Conservation (phyloP, 1,139 yeast genomes). For the Kurtzmaniella quercitrusa region DNA sequence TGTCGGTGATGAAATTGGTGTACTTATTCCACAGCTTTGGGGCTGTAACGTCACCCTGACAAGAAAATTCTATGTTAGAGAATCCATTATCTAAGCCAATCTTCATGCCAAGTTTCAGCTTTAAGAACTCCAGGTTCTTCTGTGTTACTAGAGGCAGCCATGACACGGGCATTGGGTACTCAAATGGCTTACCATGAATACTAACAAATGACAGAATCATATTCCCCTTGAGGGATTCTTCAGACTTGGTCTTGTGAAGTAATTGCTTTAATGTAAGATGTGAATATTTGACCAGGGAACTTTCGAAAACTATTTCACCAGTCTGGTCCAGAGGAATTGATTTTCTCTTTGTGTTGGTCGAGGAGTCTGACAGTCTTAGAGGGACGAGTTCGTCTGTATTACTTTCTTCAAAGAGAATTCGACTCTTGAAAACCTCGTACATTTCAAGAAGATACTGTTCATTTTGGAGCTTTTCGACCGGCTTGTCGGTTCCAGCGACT, state of each 20-base stretch:
- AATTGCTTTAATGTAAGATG: conserved; percentile 24
- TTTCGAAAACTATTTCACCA: conserved; percentile 21
- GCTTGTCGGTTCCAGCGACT: conserved; percentile 29
- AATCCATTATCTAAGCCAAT: conserved; percentile 25
- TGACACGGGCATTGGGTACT: conserved; percentile 34
- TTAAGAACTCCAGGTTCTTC: conserved; percentile 19
- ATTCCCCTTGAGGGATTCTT: conserved; percentile 18
- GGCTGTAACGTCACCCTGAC: conserved; percentile 7
- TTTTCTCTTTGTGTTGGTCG: neutral
- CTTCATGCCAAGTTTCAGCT: conserved; percentile 19
- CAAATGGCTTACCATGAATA: conserved; percentile 21
- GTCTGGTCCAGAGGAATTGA: conserved; percentile 9
- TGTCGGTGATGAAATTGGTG: conserved; percentile 34
- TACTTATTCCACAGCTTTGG: conserved; percentile 14
- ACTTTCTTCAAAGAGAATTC: conserved; percentile 14
- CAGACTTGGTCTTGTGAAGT: conserved; percentile 18
- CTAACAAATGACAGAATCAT: conserved; percentile 25
- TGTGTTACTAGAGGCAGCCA: conserved; percentile 38
- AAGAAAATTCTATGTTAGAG: conserved; percentile 23
- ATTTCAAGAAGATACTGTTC: conserved; percentile 30
- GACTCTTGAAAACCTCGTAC: conserved; percentile 28
- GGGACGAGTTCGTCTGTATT: neutral
- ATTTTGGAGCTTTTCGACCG: conserved; percentile 22
- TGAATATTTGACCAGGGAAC: conserved; percentile 16
- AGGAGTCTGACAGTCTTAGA: neutral